Base-by-base conservation (phyloP, 805 yeast genomes). In the Cyberlindnera meyerae region DNA sequence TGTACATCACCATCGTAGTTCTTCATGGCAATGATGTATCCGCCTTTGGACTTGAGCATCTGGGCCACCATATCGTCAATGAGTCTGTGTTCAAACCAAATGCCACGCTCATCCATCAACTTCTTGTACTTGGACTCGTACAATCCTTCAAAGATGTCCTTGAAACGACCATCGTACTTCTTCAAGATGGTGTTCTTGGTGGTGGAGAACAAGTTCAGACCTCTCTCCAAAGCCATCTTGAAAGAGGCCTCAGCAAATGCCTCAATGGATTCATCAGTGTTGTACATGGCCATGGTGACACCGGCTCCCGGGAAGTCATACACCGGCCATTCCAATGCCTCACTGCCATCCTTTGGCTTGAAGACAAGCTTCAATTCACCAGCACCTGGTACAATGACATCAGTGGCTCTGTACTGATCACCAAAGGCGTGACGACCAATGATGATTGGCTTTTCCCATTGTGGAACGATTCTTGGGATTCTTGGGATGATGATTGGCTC, bases 41-140 rank as follows among this genome's bases (percentile, higher is more conserved):
- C 97, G 55, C 97, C 97, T 58, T 76, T 79, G 31, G 96, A 86
- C 70, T 90, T 90, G 61, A 90, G 70, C 97, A 90, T 89, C 70
- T 90, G 97, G 16, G 97, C 97, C 34, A 90, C 97, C 97, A 90
- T 90, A 61, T 90, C 97, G 65, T 90, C 97, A 51, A 90, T 90
- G 51, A 90, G 71, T 54, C 97, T 79, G 68, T 90, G 97, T 68
- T 90, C 97, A 64, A 84, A 89, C 95, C 95, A 88, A 61, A 89
- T 83, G n/a, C 88, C 93, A 29, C 65, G 62, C 39, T 68, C 69
- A 60, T 87, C 95, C 63, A 89, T 89, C 55, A 77, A 65, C 18
- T 62, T 45, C 62, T 79, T 77, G 70, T 83, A 89, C 50, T 75
- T 75, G 31, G 64, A 49, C 36, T 75, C 94, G 63, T 82, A 90